Evolutionary conservation across 805 yeast species (phyloP).

Genomic region (Wickerhamomyces bisporus): DNA sequence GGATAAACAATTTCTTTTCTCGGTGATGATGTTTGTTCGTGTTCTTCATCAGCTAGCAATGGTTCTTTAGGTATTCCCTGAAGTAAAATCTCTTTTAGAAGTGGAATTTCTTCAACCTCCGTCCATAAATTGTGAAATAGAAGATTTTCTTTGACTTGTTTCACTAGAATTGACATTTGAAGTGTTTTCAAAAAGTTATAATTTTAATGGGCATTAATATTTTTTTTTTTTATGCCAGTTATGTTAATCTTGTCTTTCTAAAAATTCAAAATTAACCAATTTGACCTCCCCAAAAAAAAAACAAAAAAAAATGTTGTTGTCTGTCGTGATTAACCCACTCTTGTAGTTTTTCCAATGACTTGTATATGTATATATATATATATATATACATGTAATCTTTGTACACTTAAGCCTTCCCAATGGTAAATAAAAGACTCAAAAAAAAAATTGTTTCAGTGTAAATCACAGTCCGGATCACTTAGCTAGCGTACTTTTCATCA

Average conservation of each 20-base stretch:
- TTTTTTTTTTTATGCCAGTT: too few relatives aligned
- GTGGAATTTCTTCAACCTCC: constrained; percentile 9
- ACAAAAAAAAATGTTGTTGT: not conserved
- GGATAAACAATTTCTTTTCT: constrained; percentile 31
- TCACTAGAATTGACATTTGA: not conserved
- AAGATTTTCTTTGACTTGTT: constrained; percentile 19
- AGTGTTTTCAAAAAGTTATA: too few relatives aligned
- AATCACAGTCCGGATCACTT: too few relatives aligned
- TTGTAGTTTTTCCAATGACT: too few relatives aligned
- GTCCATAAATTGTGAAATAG: constrained; percentile 21
- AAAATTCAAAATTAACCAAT: not conserved
- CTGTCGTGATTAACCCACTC: too few relatives aligned
- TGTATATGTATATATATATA: not conserved
- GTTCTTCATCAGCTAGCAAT: constrained; percentile 12
- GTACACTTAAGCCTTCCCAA: not conserved
- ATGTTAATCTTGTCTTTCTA: too few relatives aligned
- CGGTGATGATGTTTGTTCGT: constrained; percentile 1
- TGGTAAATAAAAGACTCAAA: too few relatives aligned
- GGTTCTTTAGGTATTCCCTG: constrained; percentile 22
- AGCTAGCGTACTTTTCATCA: too few relatives aligned
- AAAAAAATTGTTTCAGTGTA: too few relatives aligned
- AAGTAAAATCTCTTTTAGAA: constrained; percentile 6
- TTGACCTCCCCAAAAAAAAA: not conserved
- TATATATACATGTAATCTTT: not conserved
- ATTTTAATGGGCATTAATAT: too few relatives aligned